Evolutionary conservation across 805 yeast species (phyloP).

Genomic region (Ogataea dorogensis): DNA sequence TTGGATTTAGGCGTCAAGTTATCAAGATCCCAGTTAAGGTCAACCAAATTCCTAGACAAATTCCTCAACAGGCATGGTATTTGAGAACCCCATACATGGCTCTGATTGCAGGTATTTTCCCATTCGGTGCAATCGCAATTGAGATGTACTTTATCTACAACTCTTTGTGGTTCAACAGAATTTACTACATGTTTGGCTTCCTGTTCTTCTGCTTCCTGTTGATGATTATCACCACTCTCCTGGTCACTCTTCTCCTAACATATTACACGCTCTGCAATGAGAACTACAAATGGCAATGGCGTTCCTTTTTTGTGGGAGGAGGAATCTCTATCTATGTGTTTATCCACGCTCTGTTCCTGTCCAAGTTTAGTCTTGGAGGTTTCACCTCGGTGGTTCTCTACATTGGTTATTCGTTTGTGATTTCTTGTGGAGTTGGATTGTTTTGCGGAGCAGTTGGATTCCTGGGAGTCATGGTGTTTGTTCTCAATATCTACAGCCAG

Average conservation of each 20-base stretch:
- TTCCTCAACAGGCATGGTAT: constrained; percentile 88
- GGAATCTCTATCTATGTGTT: constrained; percentile 86
- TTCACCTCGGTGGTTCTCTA: constrained; percentile 75
- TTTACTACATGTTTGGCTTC: constrained; percentile 97
- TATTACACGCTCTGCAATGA: constrained; percentile 87
- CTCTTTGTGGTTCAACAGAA: constrained; percentile 90
- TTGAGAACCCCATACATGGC: constrained; percentile 65
- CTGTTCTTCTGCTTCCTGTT: constrained; percentile 82
- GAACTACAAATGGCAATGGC: constrained; percentile 98
- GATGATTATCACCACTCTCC: constrained; percentile 75
- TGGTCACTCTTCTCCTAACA: constrained; percentile 75
- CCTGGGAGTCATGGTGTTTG: constrained; percentile 67
- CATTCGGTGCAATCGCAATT: constrained; percentile 92
- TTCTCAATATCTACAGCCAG: constrained; percentile 75
- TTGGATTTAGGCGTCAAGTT: constrained; percentile 60
- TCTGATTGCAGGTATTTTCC: constrained; percentile 83
- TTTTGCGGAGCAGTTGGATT: constrained; percentile 90
- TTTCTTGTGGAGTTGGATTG: constrained; percentile 69
- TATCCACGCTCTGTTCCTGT: constrained; percentile 74
- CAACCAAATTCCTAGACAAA: constrained; percentile 94
- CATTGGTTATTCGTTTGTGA: constrained; percentile 75
- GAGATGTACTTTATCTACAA: constrained; percentile 91
- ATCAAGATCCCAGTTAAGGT: constrained; percentile 69
- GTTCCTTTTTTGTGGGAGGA: constrained; percentile 81
- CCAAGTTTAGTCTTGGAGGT: constrained; percentile 69